These are phyloP conservation scores for Fusarium agapanthi DNA, from an alignment of 2,329 filamentous ascomycete species.

Conservation along the genomic window DNA sequence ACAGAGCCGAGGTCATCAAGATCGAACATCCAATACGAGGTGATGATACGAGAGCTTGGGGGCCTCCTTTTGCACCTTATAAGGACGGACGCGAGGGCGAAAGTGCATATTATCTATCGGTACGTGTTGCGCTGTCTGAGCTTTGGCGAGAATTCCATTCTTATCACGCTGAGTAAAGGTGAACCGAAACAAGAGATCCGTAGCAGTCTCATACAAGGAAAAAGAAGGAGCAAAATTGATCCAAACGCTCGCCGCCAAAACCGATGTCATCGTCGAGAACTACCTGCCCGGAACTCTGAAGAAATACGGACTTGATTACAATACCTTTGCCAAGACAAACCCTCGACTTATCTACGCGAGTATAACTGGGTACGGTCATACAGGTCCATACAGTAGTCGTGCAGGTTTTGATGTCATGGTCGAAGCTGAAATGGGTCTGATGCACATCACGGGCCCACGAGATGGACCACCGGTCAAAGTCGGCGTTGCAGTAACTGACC, in stretches of 20 bases:
- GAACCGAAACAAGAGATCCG: conserved; percentile 94
- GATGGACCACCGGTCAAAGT: conserved; percentile 94
- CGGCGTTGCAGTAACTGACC: conserved; percentile 91
- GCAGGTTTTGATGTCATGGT: conserved; percentile 99
- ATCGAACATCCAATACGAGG: conserved; percentile 89
- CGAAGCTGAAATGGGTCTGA: conserved; percentile 94
- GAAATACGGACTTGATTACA: conserved; percentile 93
- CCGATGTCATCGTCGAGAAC: conserved; percentile 94
- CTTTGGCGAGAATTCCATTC: rapidly evolving
- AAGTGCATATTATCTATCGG: conserved; percentile 90
- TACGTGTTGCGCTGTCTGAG: conserved; percentile 46
- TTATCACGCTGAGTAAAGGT: conserved; percentile 60
- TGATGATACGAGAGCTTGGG: conserved; percentile 95
- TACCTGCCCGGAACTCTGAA: conserved; percentile 90
- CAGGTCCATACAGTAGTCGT: conserved; percentile 82
- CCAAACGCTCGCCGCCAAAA: conserved; percentile 81
- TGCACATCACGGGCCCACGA: conserved; percentile 93
- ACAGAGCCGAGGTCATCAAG: conserved; percentile 93
- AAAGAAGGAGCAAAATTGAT: conserved; percentile 84
- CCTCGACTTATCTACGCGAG: conserved; percentile 89
- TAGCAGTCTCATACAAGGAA: conserved; percentile 89
- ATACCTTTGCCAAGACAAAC: conserved; percentile 79
- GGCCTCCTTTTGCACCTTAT: conserved; percentile 88
- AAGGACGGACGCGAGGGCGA: conserved; percentile 72
- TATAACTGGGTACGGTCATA: conserved; percentile 95